Evolutionary conservation across 805 yeast genomes (phyloP), one percentile per base, ranked within the genome.

Genomic region (Starmerella etchellsii): DNA sequence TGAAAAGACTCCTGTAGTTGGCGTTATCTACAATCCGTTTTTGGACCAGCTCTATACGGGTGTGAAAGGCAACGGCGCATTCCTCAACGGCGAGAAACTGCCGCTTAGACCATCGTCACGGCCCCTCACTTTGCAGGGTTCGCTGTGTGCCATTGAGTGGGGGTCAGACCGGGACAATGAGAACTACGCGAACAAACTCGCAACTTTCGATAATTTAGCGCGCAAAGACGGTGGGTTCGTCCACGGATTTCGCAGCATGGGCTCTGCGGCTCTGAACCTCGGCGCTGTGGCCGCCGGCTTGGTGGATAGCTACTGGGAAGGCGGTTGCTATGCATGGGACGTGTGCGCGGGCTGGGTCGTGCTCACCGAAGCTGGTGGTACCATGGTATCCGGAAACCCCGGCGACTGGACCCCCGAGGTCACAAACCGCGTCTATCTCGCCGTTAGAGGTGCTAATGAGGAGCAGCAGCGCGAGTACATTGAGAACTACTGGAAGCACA

Each of bases 261-360:
- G 81, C 2, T 72, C 78, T 16, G 80, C 81, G 0, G 81, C 81
- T 5, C 66, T 75, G 68, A 74, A 74, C 52, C 56, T 73, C 29
- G 68, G 76, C 34, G 68, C 69, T 34, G 73, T 71, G 4, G 79
- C 81, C 1, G 62, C 70, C 3, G 81, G 81, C 5, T 64, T 63
- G 42, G 44, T 74, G 22, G 81, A 76, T 52, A 67, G 73, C 3
- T 76, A 76, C 56, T 76, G 81, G 79, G 79, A 74, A 57, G 79
- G 78, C 37, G 79, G 79, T n/a, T 73, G 78, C 53, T 73, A 68
- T 54, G 70, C 74, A 20, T 76, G 81, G 81, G 81, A 76, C 53
- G 78, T 75, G 1, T 73, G 78, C 54, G 81, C 80, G 14, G 78
- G 79, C 30, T 75, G 78, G 78, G 66, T 74, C 36, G 71, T 76